phyloP scores from a whole-genome alignment of 1,139 yeast genomes.

The Geotrichum histeridarum region DNA sequence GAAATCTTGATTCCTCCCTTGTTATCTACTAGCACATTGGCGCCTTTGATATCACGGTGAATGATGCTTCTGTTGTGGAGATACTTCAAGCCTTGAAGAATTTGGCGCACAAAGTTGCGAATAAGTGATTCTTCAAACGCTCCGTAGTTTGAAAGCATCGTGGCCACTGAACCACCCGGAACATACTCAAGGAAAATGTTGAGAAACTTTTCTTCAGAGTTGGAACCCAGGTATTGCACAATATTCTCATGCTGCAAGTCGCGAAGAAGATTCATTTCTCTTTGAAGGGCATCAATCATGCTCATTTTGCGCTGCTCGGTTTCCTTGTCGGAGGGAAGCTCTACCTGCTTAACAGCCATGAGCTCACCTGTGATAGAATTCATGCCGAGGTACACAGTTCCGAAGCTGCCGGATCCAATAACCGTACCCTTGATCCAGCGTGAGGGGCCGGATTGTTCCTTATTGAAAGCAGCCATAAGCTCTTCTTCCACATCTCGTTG shows the following conservation, averaged over 20 bases:
- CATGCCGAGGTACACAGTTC: slow-evolving; percentile 88
- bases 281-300: slow-evolving; percentile 79
- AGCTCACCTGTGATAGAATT: slow-evolving; percentile 88
- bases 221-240: slow-evolving; percentile 84
- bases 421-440: slow-evolving; percentile 90
- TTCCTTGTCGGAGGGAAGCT: slow-evolving; percentile 47
- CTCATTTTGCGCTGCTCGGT: slow-evolving; percentile 45
- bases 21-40: slow-evolving; percentile 82
- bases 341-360: slow-evolving; percentile 95
- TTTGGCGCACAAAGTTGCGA: slow-evolving; percentile 77
- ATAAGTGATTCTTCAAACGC: slow-evolving; percentile 89
- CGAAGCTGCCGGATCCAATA: slow-evolving; percentile 93
- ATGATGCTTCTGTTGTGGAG: slow-evolving; percentile 78
- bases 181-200: slow-evolving; percentile 91
- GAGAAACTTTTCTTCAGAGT: slow-evolving; percentile 57
- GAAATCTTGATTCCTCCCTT: slow-evolving; percentile 89
- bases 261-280: slow-evolving; percentile 74
- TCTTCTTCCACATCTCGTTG: slow-evolving; percentile 24
- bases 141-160: slow-evolving; percentile 79
- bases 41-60: slow-evolving; percentile 91
- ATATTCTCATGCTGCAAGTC: slow-evolving; percentile 87
- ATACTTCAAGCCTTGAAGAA: slow-evolving; percentile 73
- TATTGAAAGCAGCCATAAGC: slow-evolving; percentile 42
- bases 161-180: slow-evolving; percentile 93
- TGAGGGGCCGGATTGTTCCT: slow-evolving; percentile 47